Conservation (phyloP, 352 stramenopile genomes). For the Pythium grandisporangium region DNA sequence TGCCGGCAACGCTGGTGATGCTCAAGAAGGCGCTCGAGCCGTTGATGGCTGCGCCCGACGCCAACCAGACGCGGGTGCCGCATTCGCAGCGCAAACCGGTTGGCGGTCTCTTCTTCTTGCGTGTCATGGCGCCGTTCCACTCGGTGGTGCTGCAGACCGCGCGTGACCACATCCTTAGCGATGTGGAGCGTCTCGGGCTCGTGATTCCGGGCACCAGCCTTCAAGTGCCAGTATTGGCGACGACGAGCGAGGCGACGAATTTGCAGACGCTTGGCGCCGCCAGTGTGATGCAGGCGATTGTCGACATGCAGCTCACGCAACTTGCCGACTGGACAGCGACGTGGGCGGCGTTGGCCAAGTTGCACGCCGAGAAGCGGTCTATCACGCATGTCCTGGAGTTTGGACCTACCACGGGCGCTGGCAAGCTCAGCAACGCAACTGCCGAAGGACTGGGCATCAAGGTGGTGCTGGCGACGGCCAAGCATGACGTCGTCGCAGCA, state of each 20-base stretch:
- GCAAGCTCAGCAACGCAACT: conserved; percentile 26
- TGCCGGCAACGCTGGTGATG: conserved; percentile 37
- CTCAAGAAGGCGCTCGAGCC: conserved; percentile 42
- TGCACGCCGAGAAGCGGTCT: conserved; percentile 21
- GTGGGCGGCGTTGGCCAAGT: conserved; percentile 21
- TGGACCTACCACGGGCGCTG: conserved; percentile 40
- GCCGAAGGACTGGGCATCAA: conserved; percentile 48
- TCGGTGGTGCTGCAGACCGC: conserved; percentile 35
- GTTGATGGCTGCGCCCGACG: conserved; percentile 35
- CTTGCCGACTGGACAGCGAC: conserved; percentile 54
- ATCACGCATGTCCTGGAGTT: conserved; percentile 81
- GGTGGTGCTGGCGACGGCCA: conserved; percentile 37
- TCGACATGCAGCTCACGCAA: conserved; percentile 59
- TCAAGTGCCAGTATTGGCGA: conserved; percentile 59
- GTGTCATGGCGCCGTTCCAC: conserved; percentile 73
- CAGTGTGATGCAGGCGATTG: conserved; percentile 29
- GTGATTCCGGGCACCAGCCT: conserved; percentile 34
- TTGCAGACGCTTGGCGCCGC: conserved; percentile 33
- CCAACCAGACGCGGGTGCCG: conserved; percentile 67
- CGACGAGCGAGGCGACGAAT: conserved; percentile 34
- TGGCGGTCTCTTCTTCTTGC: conserved; percentile 44
- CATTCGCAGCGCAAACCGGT: conserved; percentile 72
- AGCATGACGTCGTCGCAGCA: conserved; percentile 19
- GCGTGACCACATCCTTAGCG: conserved; percentile 29
- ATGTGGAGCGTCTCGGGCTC: conserved; percentile 37